A percentile compares a stretch with the other conserved stretches of the same genome.
These are phyloP conservation scores for Corylus avellana DNA, from an alignment of 306 rosid genomes.

Conservation along the genomic window DNA sequence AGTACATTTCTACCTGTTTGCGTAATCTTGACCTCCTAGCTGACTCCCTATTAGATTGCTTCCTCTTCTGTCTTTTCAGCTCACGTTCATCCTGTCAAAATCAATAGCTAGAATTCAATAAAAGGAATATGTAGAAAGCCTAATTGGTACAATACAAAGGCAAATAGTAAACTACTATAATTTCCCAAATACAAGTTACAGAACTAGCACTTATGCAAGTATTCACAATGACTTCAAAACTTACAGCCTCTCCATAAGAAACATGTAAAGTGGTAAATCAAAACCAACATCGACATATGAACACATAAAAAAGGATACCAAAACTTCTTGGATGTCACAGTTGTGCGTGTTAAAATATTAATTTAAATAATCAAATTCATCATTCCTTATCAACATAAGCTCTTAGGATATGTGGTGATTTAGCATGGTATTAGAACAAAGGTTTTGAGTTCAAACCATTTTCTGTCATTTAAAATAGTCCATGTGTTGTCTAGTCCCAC, in stretches of 20 bases:
- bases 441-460: too few relatives aligned
- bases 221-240: neutral
- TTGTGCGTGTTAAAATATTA: neutral
- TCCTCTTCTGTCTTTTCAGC: slow-evolving; percentile 91
- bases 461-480: too few relatives aligned
- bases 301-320: neutral
- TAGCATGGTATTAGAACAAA: too few relatives aligned
- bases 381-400: too few relatives aligned
- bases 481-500: too few relatives aligned
- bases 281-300: neutral
- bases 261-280: neutral
- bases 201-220: neutral
- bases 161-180: neutral
- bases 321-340: neutral
- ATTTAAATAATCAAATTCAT: too few relatives aligned
- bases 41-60: slow-evolving; percentile 97
- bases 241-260: neutral
- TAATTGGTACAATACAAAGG: neutral
- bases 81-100: slow-evolving; percentile 88
- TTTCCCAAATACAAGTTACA: neutral
- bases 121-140: neutral
- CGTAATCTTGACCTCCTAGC: slow-evolving; percentile 98
- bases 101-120: slow-evolving; percentile 20
- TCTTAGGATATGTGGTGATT: too few relatives aligned
- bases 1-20: slow-evolving; percentile 66